Conservation (phyloP, 1,284 basidiomycete species). For the Boletus holoroseus region DNA sequence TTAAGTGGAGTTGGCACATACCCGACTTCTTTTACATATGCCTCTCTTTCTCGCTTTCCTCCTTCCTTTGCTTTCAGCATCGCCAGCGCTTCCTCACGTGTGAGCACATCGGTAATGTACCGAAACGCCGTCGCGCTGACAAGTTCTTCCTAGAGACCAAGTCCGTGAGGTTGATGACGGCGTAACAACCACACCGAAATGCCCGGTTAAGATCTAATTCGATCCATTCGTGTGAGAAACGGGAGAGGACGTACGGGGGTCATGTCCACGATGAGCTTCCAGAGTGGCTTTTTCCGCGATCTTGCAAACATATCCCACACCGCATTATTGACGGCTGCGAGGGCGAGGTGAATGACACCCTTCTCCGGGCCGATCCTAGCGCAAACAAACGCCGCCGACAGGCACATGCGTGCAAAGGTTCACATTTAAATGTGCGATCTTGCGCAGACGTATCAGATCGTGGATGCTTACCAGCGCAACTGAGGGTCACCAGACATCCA, state of each 20-base stretch:
- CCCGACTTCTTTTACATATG: constrained; percentile 60
- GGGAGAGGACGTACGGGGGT: constrained; percentile 50
- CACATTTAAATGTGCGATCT: background rate
- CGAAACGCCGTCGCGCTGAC: constrained; percentile 79
- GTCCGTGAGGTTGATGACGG: constrained; percentile 5
- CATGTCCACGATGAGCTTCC: constrained; percentile 81
- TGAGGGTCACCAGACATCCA: constrained; percentile 79
- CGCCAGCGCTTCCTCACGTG: constrained; percentile 78
- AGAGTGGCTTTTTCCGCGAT: constrained; percentile 69
- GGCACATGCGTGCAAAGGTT: background rate
- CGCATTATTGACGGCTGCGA: constrained; percentile 74
- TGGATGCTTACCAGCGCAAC: constrained; percentile 66
- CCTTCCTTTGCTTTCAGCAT: constrained; percentile 74
- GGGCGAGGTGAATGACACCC: constrained; percentile 76
- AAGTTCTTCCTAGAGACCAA: constrained; percentile 65
- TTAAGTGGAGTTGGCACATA: constrained; percentile 27
- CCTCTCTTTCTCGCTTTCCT: constrained; percentile 74
- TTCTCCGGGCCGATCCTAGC: constrained; percentile 81
- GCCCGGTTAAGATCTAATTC: background rate
- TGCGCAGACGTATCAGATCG: background rate
- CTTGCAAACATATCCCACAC: constrained; percentile 79
- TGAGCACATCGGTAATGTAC: constrained; percentile 90
- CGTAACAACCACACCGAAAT: constrained; percentile 1
- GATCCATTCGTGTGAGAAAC: constrained; percentile 10
- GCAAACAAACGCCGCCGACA: constrained; percentile 3